A percentile compares a stretch with the other conserved stretches of the same genome.
Conservation (phyloP, 805 yeast genomes). For the Peterozyma toletana region DNA sequence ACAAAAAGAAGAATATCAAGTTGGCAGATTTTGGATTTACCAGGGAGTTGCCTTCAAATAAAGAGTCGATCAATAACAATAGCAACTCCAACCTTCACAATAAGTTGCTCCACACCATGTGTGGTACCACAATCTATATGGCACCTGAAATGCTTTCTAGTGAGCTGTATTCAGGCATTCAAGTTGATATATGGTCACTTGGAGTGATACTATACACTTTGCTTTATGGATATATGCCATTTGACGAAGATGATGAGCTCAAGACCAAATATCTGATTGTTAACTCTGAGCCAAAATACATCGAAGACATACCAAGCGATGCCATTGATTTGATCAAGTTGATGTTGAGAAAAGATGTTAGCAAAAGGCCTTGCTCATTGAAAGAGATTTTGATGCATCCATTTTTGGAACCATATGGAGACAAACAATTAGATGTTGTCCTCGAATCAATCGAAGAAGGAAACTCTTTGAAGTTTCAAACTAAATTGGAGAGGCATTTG, state of each 20-base stretch:
- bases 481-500: constrained; percentile 56
- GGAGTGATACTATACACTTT: constrained; percentile 86
- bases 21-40: constrained; percentile 94
- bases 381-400: constrained; percentile 44
- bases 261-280: constrained; percentile 55
- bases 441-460: constrained; percentile 27
- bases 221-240: constrained; percentile 84
- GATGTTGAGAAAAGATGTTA: constrained; percentile 63
- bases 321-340: constrained; percentile 42
- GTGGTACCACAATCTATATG: constrained; percentile 96
- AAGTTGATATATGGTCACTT: constrained; percentile 85
- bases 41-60: constrained; percentile 46
- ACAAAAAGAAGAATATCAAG: constrained; percentile 54
- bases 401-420: constrained; percentile 40
- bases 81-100: constrained; percentile 14
- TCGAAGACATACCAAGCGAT: constrained; percentile 37
- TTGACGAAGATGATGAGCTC: constrained; percentile 74
- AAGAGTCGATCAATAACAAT: constrained; percentile 18
- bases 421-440: constrained; percentile 29
- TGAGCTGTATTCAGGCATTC: constrained; percentile 69
- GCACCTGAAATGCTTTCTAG: constrained; percentile 83
- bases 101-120: constrained; percentile 63
- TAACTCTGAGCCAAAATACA: constrained; percentile 55
- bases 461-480: constrained; percentile 33
- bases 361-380: constrained; percentile 46